Conservation (phyloP, 306 rosid species). For the Herpetospermum pedunculosum region DNA sequence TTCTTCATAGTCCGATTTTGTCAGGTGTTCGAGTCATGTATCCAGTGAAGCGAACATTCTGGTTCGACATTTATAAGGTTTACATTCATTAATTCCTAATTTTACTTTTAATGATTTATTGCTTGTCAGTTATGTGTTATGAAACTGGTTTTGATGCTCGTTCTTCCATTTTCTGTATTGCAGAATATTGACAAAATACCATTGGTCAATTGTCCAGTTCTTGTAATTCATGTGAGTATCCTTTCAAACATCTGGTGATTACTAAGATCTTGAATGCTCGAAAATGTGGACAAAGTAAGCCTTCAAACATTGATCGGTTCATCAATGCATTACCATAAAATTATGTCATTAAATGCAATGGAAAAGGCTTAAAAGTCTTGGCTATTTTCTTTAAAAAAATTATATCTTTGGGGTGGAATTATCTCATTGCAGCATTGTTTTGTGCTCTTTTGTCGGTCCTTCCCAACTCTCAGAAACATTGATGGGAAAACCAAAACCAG, state of each 20-base stretch:
- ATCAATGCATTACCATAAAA: neutral
- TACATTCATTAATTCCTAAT: conserved; percentile 6
- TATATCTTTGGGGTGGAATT: neutral
- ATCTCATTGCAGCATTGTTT: neutral
- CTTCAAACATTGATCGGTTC: neutral
- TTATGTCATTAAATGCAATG: neutral
- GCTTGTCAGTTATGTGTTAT: neutral
- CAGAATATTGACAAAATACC: conserved; percentile 95
- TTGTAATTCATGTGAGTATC: conserved; percentile 88
- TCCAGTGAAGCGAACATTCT: conserved; percentile 82
- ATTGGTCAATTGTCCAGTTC: conserved; percentile 66
- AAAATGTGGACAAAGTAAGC: conserved; percentile 5
- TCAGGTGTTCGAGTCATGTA: conserved; percentile 98
- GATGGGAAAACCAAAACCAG: neutral
- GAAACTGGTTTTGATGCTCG: conserved; percentile 6
- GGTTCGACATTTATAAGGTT: conserved; percentile 98
- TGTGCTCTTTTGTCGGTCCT: neutral
- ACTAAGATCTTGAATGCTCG: neutral
- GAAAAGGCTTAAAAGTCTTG: neutral
- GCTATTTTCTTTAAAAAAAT: neutral
- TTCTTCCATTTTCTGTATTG: conserved; percentile 20
- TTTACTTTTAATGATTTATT: conserved; percentile 5
- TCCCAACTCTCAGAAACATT: neutral
- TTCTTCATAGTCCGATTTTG: conserved; percentile 93
- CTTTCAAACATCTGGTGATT: conserved; percentile 5